phyloP scores from a whole-genome alignment of 805 yeast species.

The Candida adriatica region DNA sequence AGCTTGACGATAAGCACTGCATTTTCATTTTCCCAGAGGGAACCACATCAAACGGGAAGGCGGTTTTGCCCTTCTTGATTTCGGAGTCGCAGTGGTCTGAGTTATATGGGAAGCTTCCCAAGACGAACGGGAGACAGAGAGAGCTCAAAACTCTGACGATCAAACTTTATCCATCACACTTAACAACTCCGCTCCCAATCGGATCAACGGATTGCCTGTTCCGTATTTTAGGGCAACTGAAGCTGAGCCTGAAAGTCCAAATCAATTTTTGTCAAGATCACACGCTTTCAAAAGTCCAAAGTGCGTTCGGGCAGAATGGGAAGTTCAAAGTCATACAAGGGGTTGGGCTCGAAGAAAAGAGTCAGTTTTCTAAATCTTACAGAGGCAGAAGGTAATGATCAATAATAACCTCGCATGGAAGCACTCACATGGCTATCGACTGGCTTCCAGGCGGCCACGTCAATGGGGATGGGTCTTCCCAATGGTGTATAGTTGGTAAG shows the following conservation, averaged over 20 bases:
- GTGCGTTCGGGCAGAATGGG: conserved; percentile 36
- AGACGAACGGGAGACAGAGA: too few species aligned
- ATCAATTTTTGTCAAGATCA: conserved; percentile 16
- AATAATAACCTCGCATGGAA: conserved; percentile 6
- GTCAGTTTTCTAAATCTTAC: conserved; percentile 33
- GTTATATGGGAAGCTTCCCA: conserved; percentile 10
- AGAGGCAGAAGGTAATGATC: conserved; percentile 13
- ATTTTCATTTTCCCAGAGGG: conserved; percentile 70
- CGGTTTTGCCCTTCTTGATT: conserved; percentile 52
- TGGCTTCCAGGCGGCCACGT: conserved; percentile 15
- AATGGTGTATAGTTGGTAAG: conserved; percentile 15
- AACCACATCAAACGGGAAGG: conserved; percentile 77
- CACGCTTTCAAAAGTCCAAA: conserved; percentile 23
- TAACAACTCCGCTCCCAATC: conserved; percentile 27
- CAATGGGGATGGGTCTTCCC: conserved; percentile 21
- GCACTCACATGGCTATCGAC: too few species aligned
- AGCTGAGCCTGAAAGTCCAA: conserved; percentile 21
- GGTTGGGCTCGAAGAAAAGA: conserved; percentile 37
- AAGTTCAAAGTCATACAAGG: conserved; percentile 39
- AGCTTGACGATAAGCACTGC: conserved; percentile 32
- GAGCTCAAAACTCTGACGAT: conserved; percentile 23
- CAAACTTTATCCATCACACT: conserved; percentile 23
- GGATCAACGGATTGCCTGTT: conserved; percentile 13
- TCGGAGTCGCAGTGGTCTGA: conserved; percentile 16
- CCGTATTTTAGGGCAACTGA: conserved; percentile 18